These are phyloP conservation scores for Lactarius akahatsu DNA, from an alignment of 768 basidiomycete species.

Conservation along the genomic window DNA sequence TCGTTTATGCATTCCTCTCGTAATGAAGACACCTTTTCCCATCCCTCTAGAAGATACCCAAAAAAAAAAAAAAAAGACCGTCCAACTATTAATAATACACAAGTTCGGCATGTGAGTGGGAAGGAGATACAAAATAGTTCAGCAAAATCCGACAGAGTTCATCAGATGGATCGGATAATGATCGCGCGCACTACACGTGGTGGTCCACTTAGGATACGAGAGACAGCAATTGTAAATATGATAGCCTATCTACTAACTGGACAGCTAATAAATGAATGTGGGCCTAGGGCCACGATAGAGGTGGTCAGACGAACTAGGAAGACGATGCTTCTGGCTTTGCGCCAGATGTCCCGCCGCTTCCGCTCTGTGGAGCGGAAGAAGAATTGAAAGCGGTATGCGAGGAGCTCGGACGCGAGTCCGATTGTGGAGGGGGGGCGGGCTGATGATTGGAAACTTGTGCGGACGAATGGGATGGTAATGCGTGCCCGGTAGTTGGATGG, in stretches of 20 bases:
- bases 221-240: constrained; percentile 25
- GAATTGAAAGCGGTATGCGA: constrained; percentile 59
- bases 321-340: constrained; percentile 33
- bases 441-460: constrained; percentile 37
- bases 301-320: constrained; percentile 22
- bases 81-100: constrained; percentile 27
- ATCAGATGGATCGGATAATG: constrained; percentile 24
- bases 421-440: constrained; percentile 33
- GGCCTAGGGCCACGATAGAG: constrained; percentile 17
- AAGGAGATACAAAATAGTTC: constrained; percentile 23
- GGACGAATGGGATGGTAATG: constrained; percentile 45
- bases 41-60: neutral
- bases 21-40: constrained; percentile 1
- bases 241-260: constrained; percentile 23
- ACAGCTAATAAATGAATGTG: constrained; percentile 27
- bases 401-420: constrained; percentile 46
- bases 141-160: constrained; percentile 5
- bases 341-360: constrained; percentile 29
- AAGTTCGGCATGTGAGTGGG: constrained; percentile 9
- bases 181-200: constrained; percentile 22
- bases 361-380: constrained; percentile 38
- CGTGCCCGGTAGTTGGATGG: constrained; percentile 43
- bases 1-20: constrained; percentile 8
- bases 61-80: neutral
- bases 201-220: constrained; percentile 4